Evolutionary conservation across 176 grass and related monocot genomes (phyloP), one percentile per base, ranked within the genome.

Genomic region (Rhynchospora tenuis): DNA sequence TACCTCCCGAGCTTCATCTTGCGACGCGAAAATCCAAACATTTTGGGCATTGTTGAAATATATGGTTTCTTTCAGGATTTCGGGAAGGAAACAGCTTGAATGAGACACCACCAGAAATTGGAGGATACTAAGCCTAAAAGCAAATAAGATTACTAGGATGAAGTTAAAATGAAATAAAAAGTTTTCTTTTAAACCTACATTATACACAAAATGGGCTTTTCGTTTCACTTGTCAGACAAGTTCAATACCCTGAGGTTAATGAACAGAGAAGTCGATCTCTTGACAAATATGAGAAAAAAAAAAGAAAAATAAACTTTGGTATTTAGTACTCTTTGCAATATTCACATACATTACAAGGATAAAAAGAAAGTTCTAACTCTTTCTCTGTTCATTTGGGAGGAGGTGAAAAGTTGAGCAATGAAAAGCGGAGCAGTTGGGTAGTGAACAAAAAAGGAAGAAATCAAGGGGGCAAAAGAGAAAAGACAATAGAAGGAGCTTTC

Each of bases 11-110:
- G 83, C 83, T 95, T 99, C 86, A 91, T 95, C 68, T 91, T 83
- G 6, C 96, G 96, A 8, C 91, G 89, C 55, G 96, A 92, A 85
- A 99, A 95, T 16, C 92, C 92, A 78, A 99, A 99, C 91, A 95
- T 95, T 76, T 99, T 99, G 44, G 96, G 93, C 96, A 95, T 95
- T 85, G 86, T 70, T 57, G 46, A n/a, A 52, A 24, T 29, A 51
- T 70, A 54, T 45, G 59, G 19, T 45, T 60, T 77, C 4, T 8
- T 51, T 48, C n/a, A 17, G 80, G 62, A 26, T 42, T 82, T 47
- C 38, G 52, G 59, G 66, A 16, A 63, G 44, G 17, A 47, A 67
- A 4, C 60, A 82, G n/a, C 9, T 65, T 17, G 20, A 82, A 28
- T 5, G 20, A 67, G 13, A 24, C 60, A 48, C 42, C 46, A 51